A percentile compares a stretch with the other conserved stretches of the same genome.
These are phyloP conservation scores for Phytophthora idaei DNA, from an alignment of 352 stramenopile genomes.

Conservation along the genomic window DNA sequence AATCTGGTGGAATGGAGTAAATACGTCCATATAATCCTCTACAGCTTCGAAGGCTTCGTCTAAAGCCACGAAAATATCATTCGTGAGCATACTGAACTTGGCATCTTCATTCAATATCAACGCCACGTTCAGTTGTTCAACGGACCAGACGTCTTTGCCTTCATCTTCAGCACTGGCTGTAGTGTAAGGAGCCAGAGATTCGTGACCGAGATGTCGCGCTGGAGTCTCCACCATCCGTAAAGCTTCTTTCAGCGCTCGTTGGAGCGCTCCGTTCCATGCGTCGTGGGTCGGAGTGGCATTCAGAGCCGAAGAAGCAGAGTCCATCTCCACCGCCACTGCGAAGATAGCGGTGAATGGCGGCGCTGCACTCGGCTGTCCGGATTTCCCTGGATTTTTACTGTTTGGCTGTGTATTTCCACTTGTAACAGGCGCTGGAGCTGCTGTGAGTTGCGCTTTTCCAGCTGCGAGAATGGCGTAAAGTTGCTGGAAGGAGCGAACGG, in stretches of 20 bases:
- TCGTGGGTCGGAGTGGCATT: constrained; percentile 69
- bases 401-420: constrained; percentile 1
- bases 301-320: constrained; percentile 40
- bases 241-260: constrained; percentile 83
- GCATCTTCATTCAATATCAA: constrained; percentile 85
- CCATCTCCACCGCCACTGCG: constrained; percentile 70
- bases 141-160: constrained; percentile 78
- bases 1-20: constrained; percentile 88
- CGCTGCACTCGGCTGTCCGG: constrained; percentile 13
- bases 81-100: constrained; percentile 81
- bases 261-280: constrained; percentile 69
- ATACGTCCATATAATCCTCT: constrained; percentile 90
- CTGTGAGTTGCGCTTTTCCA: constrained; percentile 46
- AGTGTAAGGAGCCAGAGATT: constrained; percentile 78
- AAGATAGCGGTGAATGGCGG: constrained; percentile 63
- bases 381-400: constrained; percentile 25
- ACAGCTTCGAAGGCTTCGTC: constrained; percentile 84
- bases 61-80: constrained; percentile 85
- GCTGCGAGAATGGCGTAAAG: constrained; percentile 60
- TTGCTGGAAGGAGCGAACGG: constrained; percentile 73
- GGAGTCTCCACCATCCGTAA: constrained; percentile 90
- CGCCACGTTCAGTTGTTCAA: constrained; percentile 80
- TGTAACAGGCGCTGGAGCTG: neutral
- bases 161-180: constrained; percentile 85
- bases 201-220: constrained; percentile 80